Conservation (phyloP, 441 rosid species). For the Gossypium lobatum region DNA sequence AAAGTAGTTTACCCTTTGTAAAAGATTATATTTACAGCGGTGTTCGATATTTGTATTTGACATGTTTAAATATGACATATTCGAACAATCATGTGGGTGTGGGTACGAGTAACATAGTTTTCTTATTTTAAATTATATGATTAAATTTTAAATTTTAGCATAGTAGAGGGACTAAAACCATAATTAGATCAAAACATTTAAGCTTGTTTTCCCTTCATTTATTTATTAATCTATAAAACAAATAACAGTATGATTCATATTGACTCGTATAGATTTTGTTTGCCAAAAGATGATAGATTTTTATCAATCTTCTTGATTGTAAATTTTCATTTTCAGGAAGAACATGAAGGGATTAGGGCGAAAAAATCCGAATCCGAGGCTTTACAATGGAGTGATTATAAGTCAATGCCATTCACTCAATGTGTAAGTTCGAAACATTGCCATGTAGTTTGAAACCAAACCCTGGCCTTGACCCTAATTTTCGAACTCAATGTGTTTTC, state of each 20-base stretch:
- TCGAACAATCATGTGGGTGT: too few relatives aligned
- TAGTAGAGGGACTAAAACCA: too few relatives aligned
- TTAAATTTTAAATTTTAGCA: too few relatives aligned
- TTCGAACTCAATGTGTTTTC: background rate
- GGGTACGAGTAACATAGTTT: too few relatives aligned
- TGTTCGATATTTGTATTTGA: background rate
- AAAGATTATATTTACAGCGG: too few relatives aligned
- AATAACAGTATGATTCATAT: background rate
- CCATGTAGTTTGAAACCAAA: too few relatives aligned
- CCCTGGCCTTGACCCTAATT: background rate
- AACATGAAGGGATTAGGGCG: conserved; percentile 75
- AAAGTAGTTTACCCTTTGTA: too few relatives aligned
- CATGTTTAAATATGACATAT: background rate
- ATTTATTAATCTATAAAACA: background rate
- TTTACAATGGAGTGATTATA: conserved; percentile 88
- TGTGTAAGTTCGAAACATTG: conserved; percentile 51
- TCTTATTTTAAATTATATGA: too few relatives aligned
- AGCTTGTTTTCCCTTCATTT: background rate
- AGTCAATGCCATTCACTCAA: conserved; percentile 97
- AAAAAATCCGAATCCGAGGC: conserved; percentile 41
- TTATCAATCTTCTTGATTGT: background rate
- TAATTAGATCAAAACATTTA: too few relatives aligned
- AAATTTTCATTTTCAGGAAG: conserved; percentile 48
- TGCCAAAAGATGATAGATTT: background rate
- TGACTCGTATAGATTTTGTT: background rate